Percentiles rank a stretch among this genome's conserved stretches.
Conservation (phyloP, 2,329 filamentous ascomycete species). For the Chlorencoelia australis region DNA sequence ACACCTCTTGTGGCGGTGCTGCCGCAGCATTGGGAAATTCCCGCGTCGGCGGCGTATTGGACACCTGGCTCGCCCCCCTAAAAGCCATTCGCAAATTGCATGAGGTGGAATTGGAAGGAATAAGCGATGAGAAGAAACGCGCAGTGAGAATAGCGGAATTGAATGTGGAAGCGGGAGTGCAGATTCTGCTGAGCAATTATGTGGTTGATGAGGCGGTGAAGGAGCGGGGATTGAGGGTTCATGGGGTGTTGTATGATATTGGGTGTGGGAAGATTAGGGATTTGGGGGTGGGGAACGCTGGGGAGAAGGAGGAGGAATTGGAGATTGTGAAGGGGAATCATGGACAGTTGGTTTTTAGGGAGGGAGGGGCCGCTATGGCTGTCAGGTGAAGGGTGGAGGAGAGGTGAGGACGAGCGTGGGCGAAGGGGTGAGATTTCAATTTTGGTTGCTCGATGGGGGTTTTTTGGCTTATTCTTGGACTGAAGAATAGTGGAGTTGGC, state of each 20-base stretch:
- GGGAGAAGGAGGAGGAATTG: slow-evolving; percentile 5
- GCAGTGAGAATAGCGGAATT: slow-evolving; percentile 60
- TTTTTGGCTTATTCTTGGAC: too few relatives aligned
- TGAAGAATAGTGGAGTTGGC: too few relatives aligned
- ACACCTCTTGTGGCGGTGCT: slow-evolving; percentile 59
- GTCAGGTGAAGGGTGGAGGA: neutral
- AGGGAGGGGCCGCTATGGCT: slow-evolving; percentile 30
- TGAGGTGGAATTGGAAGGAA: slow-evolving; percentile 42
- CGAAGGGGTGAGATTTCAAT: too few relatives aligned
- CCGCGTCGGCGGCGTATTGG: slow-evolving; percentile 42
- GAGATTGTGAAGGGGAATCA: slow-evolving; percentile 33
- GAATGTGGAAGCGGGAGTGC: slow-evolving; percentile 62
- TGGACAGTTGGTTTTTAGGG: slow-evolving; percentile 40
- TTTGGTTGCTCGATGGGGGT: too few relatives aligned
- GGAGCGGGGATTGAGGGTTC: slow-evolving; percentile 61
- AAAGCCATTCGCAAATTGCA: slow-evolving; percentile 36
- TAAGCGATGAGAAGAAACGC: slow-evolving; percentile 44
- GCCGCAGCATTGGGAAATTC: slow-evolving; percentile 42
- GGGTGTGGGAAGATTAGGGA: slow-evolving; percentile 38
- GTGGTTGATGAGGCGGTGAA: slow-evolving; percentile 60
- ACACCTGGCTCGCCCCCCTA: slow-evolving; percentile 45
- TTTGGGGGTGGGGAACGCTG: slow-evolving; percentile 33
- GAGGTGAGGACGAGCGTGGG: slow-evolving; percentile 1
- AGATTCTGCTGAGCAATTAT: slow-evolving; percentile 57
- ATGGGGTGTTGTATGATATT: slow-evolving; percentile 68